Percentiles rank a stretch among this genome's conserved stretches.
Evolutionary conservation across 2,329 filamentous ascomycete genomes (phyloP).

Genomic region (Cryphonectria parasitica): DNA sequence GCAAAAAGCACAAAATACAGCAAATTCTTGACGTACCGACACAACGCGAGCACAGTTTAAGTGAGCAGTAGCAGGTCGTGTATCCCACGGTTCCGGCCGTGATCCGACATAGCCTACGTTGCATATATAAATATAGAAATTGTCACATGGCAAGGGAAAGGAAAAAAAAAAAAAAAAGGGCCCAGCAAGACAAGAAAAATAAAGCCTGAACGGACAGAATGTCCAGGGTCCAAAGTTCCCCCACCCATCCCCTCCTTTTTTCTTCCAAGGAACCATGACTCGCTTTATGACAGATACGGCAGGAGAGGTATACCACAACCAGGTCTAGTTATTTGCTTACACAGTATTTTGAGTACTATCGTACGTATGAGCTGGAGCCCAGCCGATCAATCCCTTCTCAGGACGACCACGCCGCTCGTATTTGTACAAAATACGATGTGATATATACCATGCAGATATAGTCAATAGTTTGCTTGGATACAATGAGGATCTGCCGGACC

Average conservation of each 20-base stretch:
- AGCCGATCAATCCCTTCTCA: not conserved
- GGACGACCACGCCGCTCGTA: not conserved
- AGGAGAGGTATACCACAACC: no score
- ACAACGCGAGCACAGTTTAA: not conserved
- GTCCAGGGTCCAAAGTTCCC: not conserved
- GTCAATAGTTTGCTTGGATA: not conserved
- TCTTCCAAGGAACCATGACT: conserved; percentile 1
- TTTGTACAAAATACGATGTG: not conserved
- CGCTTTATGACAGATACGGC: not conserved
- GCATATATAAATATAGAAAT: not conserved
- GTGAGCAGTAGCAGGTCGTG: not conserved
- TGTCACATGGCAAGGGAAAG: not conserved
- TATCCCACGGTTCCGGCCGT: not conserved
- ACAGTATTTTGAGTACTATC: no score
- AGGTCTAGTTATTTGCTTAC: no score
- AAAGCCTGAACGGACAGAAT: not conserved
- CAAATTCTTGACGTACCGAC: not conserved
- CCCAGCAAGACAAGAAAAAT: no score
- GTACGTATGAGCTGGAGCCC: not conserved
- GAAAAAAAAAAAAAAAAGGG: not conserved
- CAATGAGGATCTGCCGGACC: not conserved
- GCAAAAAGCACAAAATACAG: not conserved
- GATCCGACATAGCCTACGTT: not conserved
- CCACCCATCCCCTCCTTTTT: not conserved
- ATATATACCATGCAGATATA: not conserved